Evolutionary conservation across 495 filamentous ascomycete genomes (phyloP).

Genomic region (Penicillium verhagenii): DNA sequence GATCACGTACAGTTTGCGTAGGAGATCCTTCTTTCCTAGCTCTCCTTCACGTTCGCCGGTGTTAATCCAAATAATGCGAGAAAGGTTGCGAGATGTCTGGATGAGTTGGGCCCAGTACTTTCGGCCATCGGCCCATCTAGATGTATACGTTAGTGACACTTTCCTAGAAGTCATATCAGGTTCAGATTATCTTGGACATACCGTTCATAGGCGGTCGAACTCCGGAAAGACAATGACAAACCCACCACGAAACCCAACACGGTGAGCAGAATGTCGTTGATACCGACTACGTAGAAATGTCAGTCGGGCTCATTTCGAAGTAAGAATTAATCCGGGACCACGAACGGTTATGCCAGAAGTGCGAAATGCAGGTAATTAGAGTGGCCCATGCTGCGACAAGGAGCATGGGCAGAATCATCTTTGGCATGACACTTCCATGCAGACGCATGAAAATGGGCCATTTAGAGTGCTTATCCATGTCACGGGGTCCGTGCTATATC

Average conservation of each 20-base stretch:
- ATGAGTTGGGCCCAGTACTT: constrained; percentile 76
- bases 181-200: constrained; percentile 21
- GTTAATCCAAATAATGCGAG: constrained; percentile 79
- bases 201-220: constrained; percentile 82
- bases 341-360: constrained; percentile 51
- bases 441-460: constrained; percentile 77
- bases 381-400: constrained; percentile 69
- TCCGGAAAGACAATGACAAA: constrained; percentile 78
- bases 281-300: constrained; percentile 37
- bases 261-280: constrained; percentile 72
- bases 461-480: constrained; percentile 78
- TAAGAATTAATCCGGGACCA: constrained; percentile 1
- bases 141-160: not conserved
- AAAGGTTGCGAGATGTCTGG: constrained; percentile 69
- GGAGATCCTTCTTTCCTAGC: constrained; percentile 62
- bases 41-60: constrained; percentile 62
- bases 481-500: constrained; percentile 56
- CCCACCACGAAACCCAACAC: constrained; percentile 89
- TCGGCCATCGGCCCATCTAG: constrained; percentile 66
- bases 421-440: constrained; percentile 77
- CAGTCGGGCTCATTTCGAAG: not conserved
- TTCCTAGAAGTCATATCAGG: no score
- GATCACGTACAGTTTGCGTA: constrained; percentile 61
- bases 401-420: constrained; percentile 73
- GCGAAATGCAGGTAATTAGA: constrained; percentile 61